Conservation (phyloP, 148 eudicot species). For the Dianthus caryophyllus region DNA sequence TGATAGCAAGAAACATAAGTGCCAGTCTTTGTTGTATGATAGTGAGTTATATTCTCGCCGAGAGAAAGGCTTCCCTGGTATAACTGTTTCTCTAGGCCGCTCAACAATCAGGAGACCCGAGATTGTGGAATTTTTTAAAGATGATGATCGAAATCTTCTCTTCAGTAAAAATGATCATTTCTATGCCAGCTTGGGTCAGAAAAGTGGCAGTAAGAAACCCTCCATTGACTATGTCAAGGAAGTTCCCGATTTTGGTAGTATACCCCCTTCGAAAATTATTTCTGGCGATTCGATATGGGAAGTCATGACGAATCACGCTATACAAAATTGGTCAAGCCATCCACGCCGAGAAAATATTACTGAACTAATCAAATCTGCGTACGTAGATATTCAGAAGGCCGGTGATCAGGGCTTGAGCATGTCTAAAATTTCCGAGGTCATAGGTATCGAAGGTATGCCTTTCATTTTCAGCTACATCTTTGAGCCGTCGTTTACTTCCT, state of each 20-base stretch:
- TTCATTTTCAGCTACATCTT: background rate
- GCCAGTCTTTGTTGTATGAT: conserved; percentile 35
- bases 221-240: conserved; percentile 33
- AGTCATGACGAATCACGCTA: conserved; percentile 52
- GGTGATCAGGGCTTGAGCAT: conserved; percentile 92
- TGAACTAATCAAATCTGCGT: conserved; percentile 46
- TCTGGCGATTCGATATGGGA: conserved; percentile 70
- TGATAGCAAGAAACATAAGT: conserved; percentile 41
- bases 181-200: conserved; percentile 29
- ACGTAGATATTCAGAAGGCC: conserved; percentile 63
- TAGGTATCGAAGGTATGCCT: conserved; percentile 49
- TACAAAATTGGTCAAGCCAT: conserved; percentile 30
- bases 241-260: conserved; percentile 36
- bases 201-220: conserved; percentile 23
- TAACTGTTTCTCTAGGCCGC: conserved; percentile 50
- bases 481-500: background rate
- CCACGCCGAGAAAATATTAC: conserved; percentile 25
- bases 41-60: conserved; percentile 60
- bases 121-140: conserved; percentile 41
- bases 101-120: conserved; percentile 38
- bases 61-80: conserved; percentile 96
- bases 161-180: conserved; percentile 38
- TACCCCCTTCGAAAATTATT: conserved; percentile 25
- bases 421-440: conserved; percentile 49
- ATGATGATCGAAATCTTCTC: conserved; percentile 22